Percentiles rank a stretch among this genome's conserved stretches.
Evolutionary conservation across 257 asterid genomes (phyloP).

Genomic region (Petunia axillaris): DNA sequence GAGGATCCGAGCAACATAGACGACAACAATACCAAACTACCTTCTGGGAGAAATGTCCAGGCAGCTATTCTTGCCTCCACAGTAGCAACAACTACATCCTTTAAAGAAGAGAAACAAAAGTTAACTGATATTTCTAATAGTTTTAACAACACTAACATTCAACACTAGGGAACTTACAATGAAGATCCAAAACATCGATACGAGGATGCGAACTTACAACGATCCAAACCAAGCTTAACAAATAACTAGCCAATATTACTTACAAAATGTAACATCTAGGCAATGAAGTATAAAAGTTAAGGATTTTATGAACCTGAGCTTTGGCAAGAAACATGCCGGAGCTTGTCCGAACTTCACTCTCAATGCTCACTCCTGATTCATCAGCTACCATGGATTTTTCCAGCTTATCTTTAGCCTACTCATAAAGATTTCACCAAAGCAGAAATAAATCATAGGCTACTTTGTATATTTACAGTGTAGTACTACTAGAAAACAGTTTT

Average conservation of each 20-base stretch:
- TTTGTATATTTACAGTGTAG: neutral
- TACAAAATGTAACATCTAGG: too few species aligned
- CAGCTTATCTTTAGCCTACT: slow-evolving; percentile 79
- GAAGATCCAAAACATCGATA: too few species aligned
- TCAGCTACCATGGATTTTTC: slow-evolving; percentile 98
- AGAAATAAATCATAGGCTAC: slow-evolving; percentile 15
- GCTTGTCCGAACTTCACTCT: slow-evolving; percentile 90
- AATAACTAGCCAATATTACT: too few species aligned
- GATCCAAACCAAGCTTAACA: too few species aligned
- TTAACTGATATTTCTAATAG: neutral
- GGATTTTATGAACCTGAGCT: slow-evolving; percentile 73
- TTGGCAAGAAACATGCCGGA: slow-evolving; percentile 80
- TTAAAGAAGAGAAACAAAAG: slow-evolving; percentile 20
- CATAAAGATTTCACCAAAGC: slow-evolving; percentile 36
- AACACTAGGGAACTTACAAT: neutral
- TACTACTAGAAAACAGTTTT: too few species aligned
- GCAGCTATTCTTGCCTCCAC: slow-evolving; percentile 80
- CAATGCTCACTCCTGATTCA: slow-evolving; percentile 85
- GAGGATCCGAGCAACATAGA: neutral
- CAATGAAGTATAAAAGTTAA: too few species aligned
- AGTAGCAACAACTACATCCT: slow-evolving; percentile 71
- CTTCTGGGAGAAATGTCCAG: slow-evolving; percentile 92
- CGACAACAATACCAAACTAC: slow-evolving; percentile 40
- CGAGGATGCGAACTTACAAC: too few species aligned
- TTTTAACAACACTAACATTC: neutral